phyloP scores from a whole-genome alignment of 371 early-diverging fungal species.

The Circinella umbellata region DNA sequence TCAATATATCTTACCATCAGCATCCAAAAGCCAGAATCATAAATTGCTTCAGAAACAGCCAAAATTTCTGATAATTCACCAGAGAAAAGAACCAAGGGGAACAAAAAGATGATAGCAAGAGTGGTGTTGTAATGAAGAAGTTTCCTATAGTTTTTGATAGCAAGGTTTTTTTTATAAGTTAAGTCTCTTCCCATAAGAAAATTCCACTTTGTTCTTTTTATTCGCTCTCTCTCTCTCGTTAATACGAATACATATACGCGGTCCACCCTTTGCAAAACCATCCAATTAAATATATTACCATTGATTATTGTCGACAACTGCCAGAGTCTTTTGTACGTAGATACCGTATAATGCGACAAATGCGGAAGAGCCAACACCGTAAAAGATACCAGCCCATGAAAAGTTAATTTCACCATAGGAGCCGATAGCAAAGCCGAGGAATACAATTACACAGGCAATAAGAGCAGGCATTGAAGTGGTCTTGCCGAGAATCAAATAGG shows the following conservation, averaged over 20 bases:
- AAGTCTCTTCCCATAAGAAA: not conserved
- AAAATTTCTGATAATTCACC: slow-evolving; percentile 65
- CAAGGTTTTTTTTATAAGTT: not conserved
- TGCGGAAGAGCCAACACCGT: slow-evolving; percentile 71
- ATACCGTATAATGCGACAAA: slow-evolving; percentile 81
- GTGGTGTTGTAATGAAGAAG: slow-evolving; percentile 78
- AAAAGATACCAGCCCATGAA: slow-evolving; percentile 69
- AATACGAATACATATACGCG: not conserved
- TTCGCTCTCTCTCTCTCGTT: not conserved
- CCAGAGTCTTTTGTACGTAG: slow-evolving; percentile 75
- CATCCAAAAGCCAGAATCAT: slow-evolving; percentile 65
- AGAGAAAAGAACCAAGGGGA: slow-evolving; percentile 64
- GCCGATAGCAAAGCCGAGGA: slow-evolving; percentile 74
- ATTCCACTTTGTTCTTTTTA: not conserved
- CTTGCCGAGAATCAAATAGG: slow-evolving; percentile 65
- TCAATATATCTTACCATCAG: slow-evolving; percentile 56
- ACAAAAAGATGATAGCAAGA: slow-evolving; percentile 64
- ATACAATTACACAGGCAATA: slow-evolving; percentile 67
- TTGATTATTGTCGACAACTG: slow-evolving; percentile 70
- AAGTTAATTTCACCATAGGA: slow-evolving; percentile 77
- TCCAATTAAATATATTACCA: slow-evolving; percentile 48
- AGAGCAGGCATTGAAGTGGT: slow-evolving; percentile 61
- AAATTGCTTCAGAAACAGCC: slow-evolving; percentile 45
- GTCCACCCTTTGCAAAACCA: too few species aligned
- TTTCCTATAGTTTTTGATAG: slow-evolving; percentile 40